phyloP scores from a whole-genome alignment of 352 stramenopile genomes.

The Salisapilia sapeloensis region DNA sequence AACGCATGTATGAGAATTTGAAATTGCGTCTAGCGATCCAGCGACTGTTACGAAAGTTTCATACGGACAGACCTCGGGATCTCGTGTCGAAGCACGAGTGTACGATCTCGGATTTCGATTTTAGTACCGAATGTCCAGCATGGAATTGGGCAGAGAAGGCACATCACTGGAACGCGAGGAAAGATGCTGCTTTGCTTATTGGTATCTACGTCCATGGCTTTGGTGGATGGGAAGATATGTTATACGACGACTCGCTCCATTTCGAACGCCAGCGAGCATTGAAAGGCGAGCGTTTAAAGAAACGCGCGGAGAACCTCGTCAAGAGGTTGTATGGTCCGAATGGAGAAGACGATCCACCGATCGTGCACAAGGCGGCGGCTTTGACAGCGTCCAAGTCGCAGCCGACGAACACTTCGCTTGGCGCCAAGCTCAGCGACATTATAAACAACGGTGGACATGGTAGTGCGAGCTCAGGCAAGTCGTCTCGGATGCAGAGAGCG shows the following conservation, averaged over 20 bases:
- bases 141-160: constrained; percentile 74
- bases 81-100: constrained; percentile 42
- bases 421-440: constrained; percentile 59
- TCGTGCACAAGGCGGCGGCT: constrained; percentile 35
- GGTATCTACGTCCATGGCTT: constrained; percentile 77
- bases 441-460: constrained; percentile 19
- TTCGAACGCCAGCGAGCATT: constrained; percentile 67
- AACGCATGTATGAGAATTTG: constrained; percentile 73
- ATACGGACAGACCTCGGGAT: too few species aligned
- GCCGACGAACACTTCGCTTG: constrained; percentile 38
- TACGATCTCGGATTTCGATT: constrained; percentile 52
- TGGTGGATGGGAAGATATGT: constrained; percentile 72
- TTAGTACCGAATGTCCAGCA: too few species aligned
- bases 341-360: constrained; percentile 25
- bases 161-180: constrained; percentile 59
- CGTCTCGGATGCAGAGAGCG: constrained; percentile 40
- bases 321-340: constrained; percentile 53
- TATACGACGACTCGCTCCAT: constrained; percentile 63
- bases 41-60: constrained; percentile 39
- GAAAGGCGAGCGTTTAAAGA: constrained; percentile 73
- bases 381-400: constrained; percentile 12
- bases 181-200: constrained; percentile 62
- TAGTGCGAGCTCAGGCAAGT: constrained; percentile 9
- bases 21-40: constrained; percentile 74
- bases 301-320: constrained; percentile 65